Evolutionary conservation across 129 eudicot genomes (phyloP).

Genomic region (Artemisia tridentata): DNA sequence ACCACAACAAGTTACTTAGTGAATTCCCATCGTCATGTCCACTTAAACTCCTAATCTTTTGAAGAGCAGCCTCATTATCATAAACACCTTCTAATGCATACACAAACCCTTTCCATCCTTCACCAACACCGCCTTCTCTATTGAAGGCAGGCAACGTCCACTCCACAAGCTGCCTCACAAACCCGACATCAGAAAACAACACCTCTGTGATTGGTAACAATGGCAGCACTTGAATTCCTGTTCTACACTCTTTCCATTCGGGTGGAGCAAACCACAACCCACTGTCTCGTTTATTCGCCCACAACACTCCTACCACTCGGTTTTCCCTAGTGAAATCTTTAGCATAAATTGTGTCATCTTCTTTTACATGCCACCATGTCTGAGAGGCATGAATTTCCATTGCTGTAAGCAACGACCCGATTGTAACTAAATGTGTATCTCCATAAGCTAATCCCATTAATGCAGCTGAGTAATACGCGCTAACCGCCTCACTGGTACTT

Average conservation of each 20-base stretch:
- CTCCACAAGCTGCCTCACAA: slow-evolving; percentile 55
- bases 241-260: slow-evolving; percentile 71
- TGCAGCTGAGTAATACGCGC: slow-evolving; percentile 84
- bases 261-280: slow-evolving; percentile 97
- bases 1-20: slow-evolving; percentile 76
- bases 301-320: slow-evolving; percentile 74
- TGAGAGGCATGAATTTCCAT: slow-evolving; percentile 75
- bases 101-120: slow-evolving; percentile 92
- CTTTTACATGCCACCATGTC: slow-evolving; percentile 87
- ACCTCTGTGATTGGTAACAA: slow-evolving; percentile 68
- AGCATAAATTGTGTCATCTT: slow-evolving; percentile 50
- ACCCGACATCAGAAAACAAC: slow-evolving; percentile 60
- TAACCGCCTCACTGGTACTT: slow-evolving; percentile 94
- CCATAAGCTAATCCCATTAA: slow-evolving; percentile 90
- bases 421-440: slow-evolving; percentile 62
- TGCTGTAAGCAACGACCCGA: slow-evolving; percentile 66
- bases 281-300: slow-evolving; percentile 87
- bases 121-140: slow-evolving; percentile 86
- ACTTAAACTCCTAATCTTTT: slow-evolving; percentile 47
- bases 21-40: slow-evolving; percentile 90
- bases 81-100: slow-evolving; percentile 84
- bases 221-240: slow-evolving; percentile 82
- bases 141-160: slow-evolving; percentile 79
- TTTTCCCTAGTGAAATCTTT: slow-evolving; percentile 63
- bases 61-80: slow-evolving; percentile 56